Evolutionary conservation across 2,329 filamentous ascomycete genomes (phyloP), one percentile per base, ranked within the genome.

Genomic region (Alternaria panax): DNA sequence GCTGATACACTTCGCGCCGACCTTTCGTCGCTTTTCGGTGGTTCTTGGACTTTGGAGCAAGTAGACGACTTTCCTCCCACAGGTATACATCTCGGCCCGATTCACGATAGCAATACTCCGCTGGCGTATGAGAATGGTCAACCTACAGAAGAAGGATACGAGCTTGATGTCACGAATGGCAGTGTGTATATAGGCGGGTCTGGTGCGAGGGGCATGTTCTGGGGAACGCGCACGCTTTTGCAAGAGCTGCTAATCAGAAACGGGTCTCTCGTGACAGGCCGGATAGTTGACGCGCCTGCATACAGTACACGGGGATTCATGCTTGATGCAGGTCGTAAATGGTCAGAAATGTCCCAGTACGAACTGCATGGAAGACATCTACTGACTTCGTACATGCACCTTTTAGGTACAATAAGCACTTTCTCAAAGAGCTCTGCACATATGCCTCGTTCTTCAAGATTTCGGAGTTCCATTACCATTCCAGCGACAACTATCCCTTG

Each of bases 101-200:
- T 77, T 48, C 64, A 66, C 45, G 67, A 63, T 3, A 58, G 69
- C 50, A 62, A 63, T 11, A 64, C 65, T 2, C 50, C 70, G 0
- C 69, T 84, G 20, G 78, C 75, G 0, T 85, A 86, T 41, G 81
- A 85, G 54, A 80, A 82, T 68, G 83, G 83, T 0, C 63, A 68
- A 0, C 41, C 67, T 1, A 85, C 80, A 0, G 80, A 84, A 48
- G 84, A 86, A 69, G 84, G 80, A 1, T 86, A 86, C 55, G 76
- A 79, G 40, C 63, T 86, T 1, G 73, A 78, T 14, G 68, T 85
- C 6, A 60, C 66, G 2, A 55, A 70, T 16, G 66, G 66, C 1
- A 71, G 70, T 16, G 76, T 79, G 8, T 74, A 69, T 43, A 79
- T 83, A 32, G 70, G 74, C 27, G 81, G 81, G 2, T 73, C 78